Conservation (phyloP, 768 basidiomycete species). For the Tremella yokohamensis region DNA sequence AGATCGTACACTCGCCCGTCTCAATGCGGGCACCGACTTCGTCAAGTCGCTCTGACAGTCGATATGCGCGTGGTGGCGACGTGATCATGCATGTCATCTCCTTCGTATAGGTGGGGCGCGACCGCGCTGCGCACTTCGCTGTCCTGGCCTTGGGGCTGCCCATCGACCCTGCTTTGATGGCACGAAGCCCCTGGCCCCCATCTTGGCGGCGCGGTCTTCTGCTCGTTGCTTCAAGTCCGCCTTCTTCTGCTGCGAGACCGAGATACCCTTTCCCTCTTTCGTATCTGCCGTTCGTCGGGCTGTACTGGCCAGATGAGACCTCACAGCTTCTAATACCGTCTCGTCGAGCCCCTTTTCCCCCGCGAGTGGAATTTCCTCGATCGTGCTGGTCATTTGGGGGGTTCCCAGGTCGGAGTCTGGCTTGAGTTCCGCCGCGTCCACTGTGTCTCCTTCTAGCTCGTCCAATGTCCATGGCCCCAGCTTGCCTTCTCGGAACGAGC, state of each 20-base stretch:
- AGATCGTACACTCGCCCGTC: constrained; percentile 28
- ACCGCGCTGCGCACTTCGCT: background rate
- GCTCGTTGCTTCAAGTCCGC: background rate
- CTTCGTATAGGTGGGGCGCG: too few species aligned
- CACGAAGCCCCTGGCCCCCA: too few species aligned
- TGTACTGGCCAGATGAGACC: background rate
- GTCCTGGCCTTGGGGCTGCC: constrained; percentile 6
- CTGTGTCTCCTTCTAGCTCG: constrained; percentile 31
- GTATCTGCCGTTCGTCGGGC: background rate
- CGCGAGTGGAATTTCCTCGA: constrained; percentile 1
- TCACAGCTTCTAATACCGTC: background rate
- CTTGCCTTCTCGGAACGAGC: constrained; percentile 71
- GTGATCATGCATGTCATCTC: too few species aligned
- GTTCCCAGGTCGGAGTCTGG: too few species aligned
- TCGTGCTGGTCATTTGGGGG: background rate
- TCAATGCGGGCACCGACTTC: constrained; percentile 26
- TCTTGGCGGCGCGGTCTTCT: background rate
- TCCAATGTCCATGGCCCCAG: constrained; percentile 50
- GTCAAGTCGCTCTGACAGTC: constrained; percentile 8
- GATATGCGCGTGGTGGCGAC: too few species aligned
- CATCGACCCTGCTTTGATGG: too few species aligned
- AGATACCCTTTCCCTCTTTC: background rate
- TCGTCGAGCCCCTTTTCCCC: constrained; percentile 5
- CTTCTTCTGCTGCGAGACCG: constrained; percentile 8
- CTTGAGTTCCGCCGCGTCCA: too few species aligned